phyloP scores from a whole-genome alignment of 345 rosid species.

The Reutealis trisperma region DNA sequence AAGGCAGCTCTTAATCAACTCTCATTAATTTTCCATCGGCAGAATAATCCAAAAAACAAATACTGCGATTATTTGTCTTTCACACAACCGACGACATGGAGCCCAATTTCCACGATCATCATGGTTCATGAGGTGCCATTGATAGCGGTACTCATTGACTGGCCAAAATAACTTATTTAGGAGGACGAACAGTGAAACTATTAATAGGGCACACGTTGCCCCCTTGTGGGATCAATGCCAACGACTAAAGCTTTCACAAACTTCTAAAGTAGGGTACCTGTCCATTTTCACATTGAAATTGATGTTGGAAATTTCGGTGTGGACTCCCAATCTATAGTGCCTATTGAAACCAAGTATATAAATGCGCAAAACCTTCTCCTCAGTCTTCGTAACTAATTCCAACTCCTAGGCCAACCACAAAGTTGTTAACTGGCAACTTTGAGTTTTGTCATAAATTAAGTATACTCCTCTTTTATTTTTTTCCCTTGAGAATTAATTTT shows the following conservation, averaged over 20 bases:
- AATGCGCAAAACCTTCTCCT: not conserved
- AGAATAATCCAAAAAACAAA: too few relatives aligned
- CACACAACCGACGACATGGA: not conserved
- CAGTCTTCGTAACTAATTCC: conserved; percentile 13
- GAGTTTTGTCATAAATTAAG: too few relatives aligned
- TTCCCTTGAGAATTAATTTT: not conserved
- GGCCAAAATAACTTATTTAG: not conserved
- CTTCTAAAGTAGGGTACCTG: not conserved
- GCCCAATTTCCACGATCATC: not conserved
- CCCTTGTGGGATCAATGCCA: conserved; percentile 1
- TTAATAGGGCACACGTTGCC: too few relatives aligned
- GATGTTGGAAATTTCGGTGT: not conserved
- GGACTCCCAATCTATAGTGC: not conserved
- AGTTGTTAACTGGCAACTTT: not conserved
- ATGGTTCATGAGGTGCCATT: not conserved
- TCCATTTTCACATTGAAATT: not conserved
- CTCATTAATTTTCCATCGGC: too few relatives aligned
- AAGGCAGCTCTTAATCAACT: too few relatives aligned
- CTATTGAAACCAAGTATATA: conserved; percentile 12
- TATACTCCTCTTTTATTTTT: too few relatives aligned
- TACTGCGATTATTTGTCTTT: too few relatives aligned
- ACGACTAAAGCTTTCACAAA: not conserved
- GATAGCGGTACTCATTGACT: conserved; percentile 26
- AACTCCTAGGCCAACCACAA: not conserved
- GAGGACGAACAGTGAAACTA: not conserved